Base-by-base conservation (phyloP, 306 rosid genomes). In the Lathyrus oleraceus region DNA sequence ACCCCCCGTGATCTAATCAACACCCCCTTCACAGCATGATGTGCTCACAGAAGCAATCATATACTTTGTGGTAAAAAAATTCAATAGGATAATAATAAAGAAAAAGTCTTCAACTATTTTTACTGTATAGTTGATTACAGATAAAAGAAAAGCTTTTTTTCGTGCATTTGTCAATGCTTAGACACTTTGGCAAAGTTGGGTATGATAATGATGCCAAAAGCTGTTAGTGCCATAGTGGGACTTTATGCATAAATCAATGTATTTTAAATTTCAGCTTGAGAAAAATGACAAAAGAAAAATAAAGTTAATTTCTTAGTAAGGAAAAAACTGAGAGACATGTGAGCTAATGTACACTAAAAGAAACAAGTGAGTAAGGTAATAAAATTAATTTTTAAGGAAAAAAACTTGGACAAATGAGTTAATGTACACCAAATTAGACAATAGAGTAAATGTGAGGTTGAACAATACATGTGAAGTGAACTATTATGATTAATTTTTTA, bases 1-100 rank as follows among this genome's bases (percentile, higher is more conserved):
- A 86, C 87, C 72, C 73, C 87, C 80, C 81, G 83, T 79, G 80
- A 89, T 73, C 81, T 76, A 76, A 42, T 62, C 84, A 78, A 54
- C 48, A 21, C 47, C 20, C 47, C 58, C 69, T 65, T 28, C 61
- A 70, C 28, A 48, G 63, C 64, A 77, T 70, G 69, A 30, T 59
- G 47, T 71, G 48, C 73, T 78, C 86, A 76, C 80, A 69, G 72
- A 58, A 76, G 58, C 78, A 78, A 71, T 73, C 71, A 75, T 78
- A 23, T 42, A 76, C 28, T 3, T 60, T 61, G 66, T 45, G 23
- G 63, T 15, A 44, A 48, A 39, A 17, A 73, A 14, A 58, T 8
- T 58, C 20, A 43, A 77, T 63, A 23, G 69, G 27, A 25, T 25
- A 1, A 1, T 25, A 25, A 25, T 43, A 42, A 15, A 48, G 59